phyloP scores from a whole-genome alignment of 2,329 filamentous ascomycete species.

The Claviceps capensis region DNA sequence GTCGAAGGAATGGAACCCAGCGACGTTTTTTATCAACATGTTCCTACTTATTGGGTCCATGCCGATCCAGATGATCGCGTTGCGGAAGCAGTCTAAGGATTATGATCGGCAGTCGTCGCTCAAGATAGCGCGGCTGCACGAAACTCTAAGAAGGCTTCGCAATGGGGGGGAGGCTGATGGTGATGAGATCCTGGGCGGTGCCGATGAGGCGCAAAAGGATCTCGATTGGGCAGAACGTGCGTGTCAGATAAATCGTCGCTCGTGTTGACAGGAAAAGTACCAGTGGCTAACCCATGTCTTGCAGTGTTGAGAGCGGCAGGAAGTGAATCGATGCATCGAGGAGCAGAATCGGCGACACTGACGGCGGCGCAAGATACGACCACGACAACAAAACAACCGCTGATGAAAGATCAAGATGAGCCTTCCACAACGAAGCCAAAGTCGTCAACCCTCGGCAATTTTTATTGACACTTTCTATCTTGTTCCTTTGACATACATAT shows the following conservation, averaged over 20 bases:
- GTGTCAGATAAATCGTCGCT: conserved; percentile 10
- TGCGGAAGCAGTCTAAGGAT: conserved; percentile 61
- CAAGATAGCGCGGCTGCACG: conserved; percentile 60
- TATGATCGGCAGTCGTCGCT: conserved; percentile 67
- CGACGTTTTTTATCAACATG: conserved; percentile 69
- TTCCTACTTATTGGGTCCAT: conserved; percentile 87
- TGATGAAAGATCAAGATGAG: conserved; percentile 8
- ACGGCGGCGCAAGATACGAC: background rate
- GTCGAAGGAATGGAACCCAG: conserved; percentile 61
- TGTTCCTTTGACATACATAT: conserved; percentile 3
- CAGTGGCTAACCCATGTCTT: conserved; percentile 5
- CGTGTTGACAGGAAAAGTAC: too few relatives aligned
- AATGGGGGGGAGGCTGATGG: conserved; percentile 72
- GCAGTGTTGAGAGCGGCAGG: conserved; percentile 54
- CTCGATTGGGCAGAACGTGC: conserved; percentile 77
- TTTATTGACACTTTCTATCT: conserved; percentile 29
- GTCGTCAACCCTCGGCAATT: conserved; percentile 27
- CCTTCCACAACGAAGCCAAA: conserved; percentile 13
- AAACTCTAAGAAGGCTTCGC: conserved; percentile 59
- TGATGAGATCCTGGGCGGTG: conserved; percentile 58
- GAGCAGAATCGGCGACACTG: conserved; percentile 8
- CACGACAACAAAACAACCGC: conserved; percentile 1
- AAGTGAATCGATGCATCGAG: conserved; percentile 30
- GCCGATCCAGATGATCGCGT: conserved; percentile 78
- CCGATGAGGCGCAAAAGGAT: conserved; percentile 62